Evolutionary conservation across 768 basidiomycete species (phyloP), one percentile per base, ranked within the genome.

Genomic region (Ramaria sp.): DNA sequence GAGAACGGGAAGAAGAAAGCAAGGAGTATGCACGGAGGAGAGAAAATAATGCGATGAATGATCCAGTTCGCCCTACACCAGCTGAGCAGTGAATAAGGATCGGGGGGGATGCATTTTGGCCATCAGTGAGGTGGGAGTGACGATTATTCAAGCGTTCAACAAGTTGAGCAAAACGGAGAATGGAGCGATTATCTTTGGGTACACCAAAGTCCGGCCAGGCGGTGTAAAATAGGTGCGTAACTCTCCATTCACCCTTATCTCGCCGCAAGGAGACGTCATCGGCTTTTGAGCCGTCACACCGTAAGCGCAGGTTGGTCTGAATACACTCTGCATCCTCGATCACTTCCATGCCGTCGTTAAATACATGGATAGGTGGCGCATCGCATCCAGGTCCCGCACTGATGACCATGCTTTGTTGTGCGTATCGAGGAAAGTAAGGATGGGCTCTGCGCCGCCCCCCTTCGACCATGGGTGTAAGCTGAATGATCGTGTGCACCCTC

Each of bases 171-270:
- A 91, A 90, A 22, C 70, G 69, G 27, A 88, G 68, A 42, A 77
- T 78, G n/a, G 70, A 72, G 42, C 76, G 77, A 59, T 89, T 80
- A 57, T 79, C 72, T 37, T 75, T 67, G 10, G 90, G 90, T n/a
- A 91, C 80, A 27, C 88, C 86, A 62, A 89, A 82, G 67, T 92
- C 90, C 15, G 90, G 90, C 90, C 90, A 92, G 2, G 83, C 81
- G 19, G 73, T 70, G 64, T 84, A 91, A 34, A 90, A 67, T 68
- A 91, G 61, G 65, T 91, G 90, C 49, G 78, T 77, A 68, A 91
- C 88, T 31, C 74, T 67, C 51, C 82, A 66, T 19, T 76, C 63
- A 41, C 73, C 66, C 11, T 66, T 63, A 31, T 62, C 53, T 10
- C 64, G 34, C 13, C 34, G 10, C 34, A 10, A 37, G 63, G 22